Evolutionary conservation across 2,329 filamentous ascomycete genomes (phyloP).

Genomic region (Cladosporium sp.): DNA sequence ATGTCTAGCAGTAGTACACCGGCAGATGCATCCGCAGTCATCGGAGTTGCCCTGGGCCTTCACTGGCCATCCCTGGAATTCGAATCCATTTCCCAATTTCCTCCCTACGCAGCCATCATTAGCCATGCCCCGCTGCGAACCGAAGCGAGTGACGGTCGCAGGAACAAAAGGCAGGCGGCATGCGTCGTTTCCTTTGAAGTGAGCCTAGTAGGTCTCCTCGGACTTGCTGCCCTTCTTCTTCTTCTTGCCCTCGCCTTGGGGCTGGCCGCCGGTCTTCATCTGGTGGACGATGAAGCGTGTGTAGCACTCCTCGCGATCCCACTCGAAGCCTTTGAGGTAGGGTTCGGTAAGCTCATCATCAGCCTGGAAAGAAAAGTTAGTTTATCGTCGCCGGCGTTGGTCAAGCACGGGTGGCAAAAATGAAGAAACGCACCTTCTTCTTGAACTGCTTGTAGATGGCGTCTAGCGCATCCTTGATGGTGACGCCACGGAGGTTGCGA

Average conservation of each 20-base stretch:
- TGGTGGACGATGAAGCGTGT: slow-evolving; percentile 85
- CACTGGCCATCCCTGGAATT: slow-evolving; percentile 1
- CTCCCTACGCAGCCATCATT: slow-evolving; percentile 9
- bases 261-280: slow-evolving; percentile 64
- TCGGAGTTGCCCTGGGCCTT: slow-evolving; percentile 8
- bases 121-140: slow-evolving; percentile 3
- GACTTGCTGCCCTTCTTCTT: slow-evolving; percentile 45
- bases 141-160: slow-evolving; percentile 14
- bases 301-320: slow-evolving; percentile 92
- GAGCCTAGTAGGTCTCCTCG: slow-evolving; percentile 20
- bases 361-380: slow-evolving; percentile 53
- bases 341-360: slow-evolving; percentile 89
- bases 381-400: slow-evolving; percentile 24
- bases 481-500: slow-evolving; percentile 90
- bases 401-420: slow-evolving; percentile 18
- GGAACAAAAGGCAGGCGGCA: slow-evolving; percentile 1
- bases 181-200: slow-evolving; percentile 2
- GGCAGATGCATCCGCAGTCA: slow-evolving; percentile 7
- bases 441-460: slow-evolving; percentile 96
- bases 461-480: slow-evolving; percentile 94
- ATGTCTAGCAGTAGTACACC: slow-evolving; percentile 16
- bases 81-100: slow-evolving; percentile 7
- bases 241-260: slow-evolving; percentile 61
- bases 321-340: slow-evolving; percentile 92
- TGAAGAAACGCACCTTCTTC: slow-evolving; percentile 71